Evolutionary conservation across 148 eudicot species (phyloP).

Genomic region (Oxyria digyna): DNA sequence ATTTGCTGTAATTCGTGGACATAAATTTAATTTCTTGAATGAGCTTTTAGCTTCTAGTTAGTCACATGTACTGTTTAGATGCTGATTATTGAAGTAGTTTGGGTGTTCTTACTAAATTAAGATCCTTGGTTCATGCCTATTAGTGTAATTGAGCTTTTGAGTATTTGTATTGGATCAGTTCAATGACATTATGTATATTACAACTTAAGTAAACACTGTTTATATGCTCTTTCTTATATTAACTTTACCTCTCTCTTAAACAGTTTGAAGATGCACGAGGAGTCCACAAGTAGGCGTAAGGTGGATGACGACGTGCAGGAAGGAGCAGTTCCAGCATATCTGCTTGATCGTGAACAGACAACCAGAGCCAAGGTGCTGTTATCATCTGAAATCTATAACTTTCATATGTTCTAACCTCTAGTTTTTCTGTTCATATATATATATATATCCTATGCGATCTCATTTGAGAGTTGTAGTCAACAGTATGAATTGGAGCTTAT

Average conservation of each 20-base stretch:
- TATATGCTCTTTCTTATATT: not conserved
- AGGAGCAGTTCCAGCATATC: conserved; percentile 85
- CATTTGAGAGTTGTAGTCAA: not conserved
- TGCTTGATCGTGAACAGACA: conserved; percentile 94
- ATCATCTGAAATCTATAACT: not conserved
- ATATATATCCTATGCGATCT: not conserved
- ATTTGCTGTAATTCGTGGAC: not conserved
- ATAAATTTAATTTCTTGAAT: not conserved
- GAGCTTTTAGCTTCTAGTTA: not conserved
- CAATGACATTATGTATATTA: not conserved
- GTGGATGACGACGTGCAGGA: conserved; percentile 91
- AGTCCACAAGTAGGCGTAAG: conserved; percentile 77
- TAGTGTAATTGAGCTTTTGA: not conserved
- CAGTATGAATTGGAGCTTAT: not conserved
- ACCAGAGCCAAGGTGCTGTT: conserved; percentile 69
- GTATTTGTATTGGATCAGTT: not conserved
- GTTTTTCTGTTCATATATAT: not conserved
- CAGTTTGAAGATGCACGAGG: conserved; percentile 94
- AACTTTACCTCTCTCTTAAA: not conserved
- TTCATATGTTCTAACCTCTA: not conserved
- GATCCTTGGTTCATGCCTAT: not conserved
- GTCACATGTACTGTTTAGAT: no score
- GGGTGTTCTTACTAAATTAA: not conserved
- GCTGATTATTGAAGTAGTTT: no score
- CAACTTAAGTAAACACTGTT: not conserved